Evolutionary conservation across 495 filamentous ascomycete species (phyloP), one percentile per base, ranked within the genome.

Genomic region (Talaromyces nanjingensis): DNA sequence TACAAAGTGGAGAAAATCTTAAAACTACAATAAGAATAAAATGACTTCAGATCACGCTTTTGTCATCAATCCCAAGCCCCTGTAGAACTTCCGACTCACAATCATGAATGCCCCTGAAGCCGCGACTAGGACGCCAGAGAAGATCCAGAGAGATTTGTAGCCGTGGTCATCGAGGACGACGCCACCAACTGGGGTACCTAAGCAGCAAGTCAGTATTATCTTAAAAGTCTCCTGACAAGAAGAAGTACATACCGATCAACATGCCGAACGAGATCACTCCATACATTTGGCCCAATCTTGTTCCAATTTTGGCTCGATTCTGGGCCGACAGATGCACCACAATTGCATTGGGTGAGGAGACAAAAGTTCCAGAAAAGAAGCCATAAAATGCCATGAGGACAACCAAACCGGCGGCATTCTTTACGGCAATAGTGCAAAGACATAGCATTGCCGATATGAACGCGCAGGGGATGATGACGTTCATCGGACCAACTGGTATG

Each of bases 341-440:
- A 11, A 74, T 49, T 12, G 74, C 67, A 6, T 69, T 64, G 3
- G 62, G 45, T 3, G 76, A 54, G n/a, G 69, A 67, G 39, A 77
- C 67, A 57, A 69, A 74, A 3, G 75, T 68, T 20, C 74, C 74
- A 2, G 72, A 72, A 6, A 39, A 55, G 49, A 79, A 73, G 14
- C 77, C 76, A 60, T 72, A 76, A 6, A 75, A 29, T 0, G 58
- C 65, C 12, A 42, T 29, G 68, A 64, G 61, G 70, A 78, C 14
- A 65, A 63, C 79, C 68, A 74, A 84, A 83, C 82, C 86, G 18
- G 82, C 80, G 0, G 85, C 87, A 66, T 92, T 93, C 54, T 92
- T 73, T 63, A 93, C 87, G 0, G 90, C 78, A 34, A 92, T 73
- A 6, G 91, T 72, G 67, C 92, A 92, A 11, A 74, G 74, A 6